Percentiles rank a stretch among this genome's conserved stretches.
These are phyloP conservation scores for thale cress (Arabidopsis thaliana) DNA, from an alignment of 345 rosid genomes.

Conservation along the genomic window DNA sequence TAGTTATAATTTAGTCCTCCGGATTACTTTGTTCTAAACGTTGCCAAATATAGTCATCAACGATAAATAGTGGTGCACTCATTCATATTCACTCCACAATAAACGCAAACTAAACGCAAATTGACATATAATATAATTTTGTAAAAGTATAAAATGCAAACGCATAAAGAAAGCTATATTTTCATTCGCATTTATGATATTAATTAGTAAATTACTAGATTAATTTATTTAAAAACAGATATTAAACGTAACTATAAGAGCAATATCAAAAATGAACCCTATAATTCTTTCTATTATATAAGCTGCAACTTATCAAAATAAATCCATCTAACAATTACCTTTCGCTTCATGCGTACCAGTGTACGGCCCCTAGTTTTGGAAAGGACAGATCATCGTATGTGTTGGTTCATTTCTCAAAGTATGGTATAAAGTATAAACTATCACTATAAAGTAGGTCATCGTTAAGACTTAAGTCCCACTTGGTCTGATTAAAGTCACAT, in stretches of 20 bases:
- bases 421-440: background rate
- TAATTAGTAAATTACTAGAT: too few species aligned
- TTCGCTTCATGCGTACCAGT: slow-evolving; percentile 8
- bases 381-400: slow-evolving; percentile 25
- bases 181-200: background rate
- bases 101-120: too few species aligned
- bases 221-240: background rate
- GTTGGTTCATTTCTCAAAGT: slow-evolving; percentile 1
- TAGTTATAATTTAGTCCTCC: background rate
- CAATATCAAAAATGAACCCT: background rate
- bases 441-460: background rate
- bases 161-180: background rate
- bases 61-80: background rate
- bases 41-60: background rate
- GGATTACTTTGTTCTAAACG: background rate
- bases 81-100: background rate
- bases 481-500: slow-evolving; percentile 16
- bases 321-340: background rate
- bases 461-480: slow-evolving; percentile 7
- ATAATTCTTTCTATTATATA: background rate
- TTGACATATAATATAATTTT: background rate
- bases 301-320: background rate
- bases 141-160: background rate
- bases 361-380: slow-evolving; percentile 27
- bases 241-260: background rate